Percentiles rank a stretch among this genome's conserved stretches.
phyloP scores from a whole-genome alignment of 1,284 basidiomycete genomes.

The Irpex sp. region DNA sequence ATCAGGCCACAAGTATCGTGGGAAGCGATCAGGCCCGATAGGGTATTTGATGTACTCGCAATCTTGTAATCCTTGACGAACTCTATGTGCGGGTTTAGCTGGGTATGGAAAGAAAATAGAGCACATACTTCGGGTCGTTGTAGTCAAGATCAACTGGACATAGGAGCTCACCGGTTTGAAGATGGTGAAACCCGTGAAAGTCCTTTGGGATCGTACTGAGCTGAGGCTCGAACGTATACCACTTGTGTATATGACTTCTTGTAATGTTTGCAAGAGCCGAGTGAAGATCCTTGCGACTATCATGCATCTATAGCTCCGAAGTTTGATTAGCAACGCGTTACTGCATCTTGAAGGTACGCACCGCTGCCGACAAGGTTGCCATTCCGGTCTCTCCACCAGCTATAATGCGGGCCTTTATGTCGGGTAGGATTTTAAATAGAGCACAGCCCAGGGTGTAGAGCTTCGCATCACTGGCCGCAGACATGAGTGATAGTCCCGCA shows the following conservation, averaged over 20 bases:
- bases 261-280: not conserved
- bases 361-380: too few relatives aligned
- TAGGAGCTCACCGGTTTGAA: not conserved
- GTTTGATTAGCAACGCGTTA: too few relatives aligned
- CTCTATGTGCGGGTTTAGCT: not conserved
- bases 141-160: not conserved
- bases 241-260: not conserved
- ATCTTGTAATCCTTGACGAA: not conserved
- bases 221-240: not conserved
- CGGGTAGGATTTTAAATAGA: too few relatives aligned
- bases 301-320: too few relatives aligned
- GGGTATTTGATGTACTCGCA: not conserved
- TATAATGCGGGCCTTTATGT: too few relatives aligned
- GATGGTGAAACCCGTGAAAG: not conserved
- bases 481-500: not conserved
- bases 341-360: too few relatives aligned
- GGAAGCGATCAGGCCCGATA: not conserved
- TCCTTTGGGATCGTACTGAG: not conserved
- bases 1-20: not conserved
- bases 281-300: not conserved
- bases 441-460: too few relatives aligned
- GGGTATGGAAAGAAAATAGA: not conserved
- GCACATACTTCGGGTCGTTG: not conserved
- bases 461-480: not conserved
- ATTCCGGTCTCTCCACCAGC: too few relatives aligned